Evolutionary conservation across 2,329 filamentous ascomycete species (phyloP).

Genomic region (Clonostachys rosea): DNA sequence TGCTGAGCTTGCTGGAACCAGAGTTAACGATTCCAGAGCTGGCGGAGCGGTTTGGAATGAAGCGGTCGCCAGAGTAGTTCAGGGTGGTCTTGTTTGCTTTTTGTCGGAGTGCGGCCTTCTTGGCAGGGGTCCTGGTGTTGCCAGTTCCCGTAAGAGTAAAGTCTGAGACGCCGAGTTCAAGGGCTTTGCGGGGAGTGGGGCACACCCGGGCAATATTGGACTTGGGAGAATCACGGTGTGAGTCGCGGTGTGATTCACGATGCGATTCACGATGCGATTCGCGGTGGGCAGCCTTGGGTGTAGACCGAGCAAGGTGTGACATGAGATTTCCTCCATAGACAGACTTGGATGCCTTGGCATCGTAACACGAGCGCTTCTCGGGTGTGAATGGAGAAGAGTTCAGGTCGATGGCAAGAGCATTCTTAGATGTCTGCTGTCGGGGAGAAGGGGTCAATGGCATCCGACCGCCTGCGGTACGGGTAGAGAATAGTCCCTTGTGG

Average conservation of each 20-base stretch:
- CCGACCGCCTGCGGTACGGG: slow-evolving; percentile 88
- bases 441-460: slow-evolving; percentile 94
- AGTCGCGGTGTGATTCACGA: slow-evolving; percentile 52
- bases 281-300: slow-evolving; percentile 38
- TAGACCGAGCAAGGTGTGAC: slow-evolving; percentile 69
- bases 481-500: slow-evolving; percentile 87
- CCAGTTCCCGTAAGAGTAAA: slow-evolving; percentile 87
- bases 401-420: slow-evolving; percentile 42
- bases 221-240: slow-evolving; percentile 71
- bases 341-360: slow-evolving; percentile 59
- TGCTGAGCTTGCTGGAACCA: slow-evolving; percentile 78
- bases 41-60: slow-evolving; percentile 89
- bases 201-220: slow-evolving; percentile 82
- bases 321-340: slow-evolving; percentile 78
- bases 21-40: slow-evolving; percentile 83
- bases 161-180: slow-evolving; percentile 90
- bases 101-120: slow-evolving; percentile 46
- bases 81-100: slow-evolving; percentile 73
- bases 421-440: slow-evolving; percentile 54
- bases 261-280: slow-evolving; percentile 49
- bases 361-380: slow-evolving; percentile 49
- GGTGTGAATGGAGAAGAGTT: slow-evolving; percentile 77
- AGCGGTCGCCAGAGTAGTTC: slow-evolving; percentile 80
- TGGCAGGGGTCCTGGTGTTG: slow-evolving; percentile 55
- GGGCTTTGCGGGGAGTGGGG: slow-evolving; percentile 72